Evolutionary conservation across 129 eudicot genomes (phyloP).

Genomic region (Flaveria robusta): DNA sequence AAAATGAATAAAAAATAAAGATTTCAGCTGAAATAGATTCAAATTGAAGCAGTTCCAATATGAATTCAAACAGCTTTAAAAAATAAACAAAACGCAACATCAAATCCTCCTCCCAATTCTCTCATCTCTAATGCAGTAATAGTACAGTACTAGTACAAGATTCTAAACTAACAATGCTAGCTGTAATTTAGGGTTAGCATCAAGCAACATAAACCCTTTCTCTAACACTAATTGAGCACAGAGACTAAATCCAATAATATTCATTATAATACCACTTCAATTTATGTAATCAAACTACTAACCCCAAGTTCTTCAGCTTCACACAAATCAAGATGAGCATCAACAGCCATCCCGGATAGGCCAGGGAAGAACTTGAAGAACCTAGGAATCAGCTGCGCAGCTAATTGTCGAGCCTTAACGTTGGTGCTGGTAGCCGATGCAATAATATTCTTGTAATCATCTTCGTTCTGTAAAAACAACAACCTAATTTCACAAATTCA

Average conservation of each 20-base stretch:
- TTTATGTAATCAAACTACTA: slow-evolving; percentile 11
- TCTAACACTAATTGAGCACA: slow-evolving; percentile 1
- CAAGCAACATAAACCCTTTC: background rate
- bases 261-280: background rate
- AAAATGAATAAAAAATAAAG: slow-evolving; percentile 1
- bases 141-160: background rate
- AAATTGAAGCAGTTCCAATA: background rate
- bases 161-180: background rate
- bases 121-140: background rate
- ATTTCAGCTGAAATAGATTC: background rate
- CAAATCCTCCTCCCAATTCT: background rate
- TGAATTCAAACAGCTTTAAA: background rate
- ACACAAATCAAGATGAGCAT: slow-evolving; percentile 88
- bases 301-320: slow-evolving; percentile 99
- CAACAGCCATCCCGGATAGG: slow-evolving; percentile 57
- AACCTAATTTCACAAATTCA: slow-evolving; percentile 11
- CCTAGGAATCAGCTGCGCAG: slow-evolving; percentile 90
- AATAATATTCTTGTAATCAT: slow-evolving; percentile 78
- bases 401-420: slow-evolving; percentile 76
- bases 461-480: slow-evolving; percentile 48
- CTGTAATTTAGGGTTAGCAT: background rate
- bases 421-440: slow-evolving; percentile 63
- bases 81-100: background rate
- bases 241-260: background rate
- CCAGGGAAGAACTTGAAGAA: slow-evolving; percentile 80